Percentiles rank a stretch among this genome's conserved stretches.
phyloP scores from a whole-genome alignment of 331 rosid species.

The Arachis monticola region DNA sequence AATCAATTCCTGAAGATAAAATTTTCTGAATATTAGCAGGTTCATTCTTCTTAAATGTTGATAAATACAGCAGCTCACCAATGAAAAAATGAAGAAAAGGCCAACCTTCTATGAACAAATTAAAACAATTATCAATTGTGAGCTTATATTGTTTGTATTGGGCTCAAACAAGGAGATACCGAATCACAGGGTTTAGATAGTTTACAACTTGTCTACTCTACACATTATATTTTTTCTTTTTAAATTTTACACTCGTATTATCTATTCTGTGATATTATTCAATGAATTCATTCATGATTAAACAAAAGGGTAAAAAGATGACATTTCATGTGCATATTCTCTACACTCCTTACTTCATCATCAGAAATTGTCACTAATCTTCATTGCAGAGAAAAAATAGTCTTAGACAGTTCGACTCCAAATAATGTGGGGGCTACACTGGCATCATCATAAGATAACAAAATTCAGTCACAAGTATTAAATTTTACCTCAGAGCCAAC shows the following conservation, averaged over 20 bases:
- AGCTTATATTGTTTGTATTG: constrained; percentile 20
- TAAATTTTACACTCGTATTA: background rate
- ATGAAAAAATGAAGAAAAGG: constrained; percentile 37
- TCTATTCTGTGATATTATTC: constrained; percentile 6
- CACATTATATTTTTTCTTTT: background rate
- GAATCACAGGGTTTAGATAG: background rate
- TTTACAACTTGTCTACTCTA: background rate
- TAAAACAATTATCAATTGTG: background rate
- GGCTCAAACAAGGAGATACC: constrained; percentile 6
- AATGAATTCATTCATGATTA: constrained; percentile 2
- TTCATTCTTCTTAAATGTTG: constrained; percentile 32
- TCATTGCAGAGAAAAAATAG: background rate
- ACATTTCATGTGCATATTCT: background rate
- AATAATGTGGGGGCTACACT: constrained; percentile 4
- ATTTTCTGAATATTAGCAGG: constrained; percentile 17
- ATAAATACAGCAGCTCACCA: constrained; percentile 12
- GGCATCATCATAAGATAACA: constrained; percentile 23
- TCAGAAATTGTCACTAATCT: background rate
- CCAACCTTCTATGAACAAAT: background rate
- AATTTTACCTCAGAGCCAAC: constrained; percentile 83
- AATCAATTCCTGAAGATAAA: constrained; percentile 65
- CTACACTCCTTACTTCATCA: background rate
- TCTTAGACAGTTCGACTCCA: background rate
- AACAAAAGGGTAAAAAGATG: background rate
- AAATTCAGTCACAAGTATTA: constrained; percentile 25